These are phyloP conservation scores for Neoascochyta sp. DNA, from an alignment of 2,329 filamentous ascomycete species.

Conservation along the genomic window DNA sequence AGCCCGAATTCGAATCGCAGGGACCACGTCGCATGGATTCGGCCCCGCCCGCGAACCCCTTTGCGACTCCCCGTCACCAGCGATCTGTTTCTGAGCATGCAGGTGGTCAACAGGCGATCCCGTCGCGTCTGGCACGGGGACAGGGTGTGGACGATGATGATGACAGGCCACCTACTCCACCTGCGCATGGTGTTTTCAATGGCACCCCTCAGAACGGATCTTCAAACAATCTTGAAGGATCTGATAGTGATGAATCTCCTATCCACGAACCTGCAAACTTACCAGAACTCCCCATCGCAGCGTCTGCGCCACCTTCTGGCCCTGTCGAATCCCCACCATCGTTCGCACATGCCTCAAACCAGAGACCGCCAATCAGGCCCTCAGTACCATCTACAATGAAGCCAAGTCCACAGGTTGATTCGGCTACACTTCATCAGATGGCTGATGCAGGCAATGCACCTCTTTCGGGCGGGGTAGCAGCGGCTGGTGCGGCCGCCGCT, in stretches of 20 bases:
- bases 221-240: constrained; percentile 23
- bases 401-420: constrained; percentile 80
- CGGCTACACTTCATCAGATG: constrained; percentile 75
- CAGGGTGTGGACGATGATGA: constrained; percentile 30
- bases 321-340: constrained; percentile 75
- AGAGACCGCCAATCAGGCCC: constrained; percentile 65
- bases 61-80: constrained; percentile 41
- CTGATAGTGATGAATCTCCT: constrained; percentile 29
- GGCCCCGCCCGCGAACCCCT: constrained; percentile 35
- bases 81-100: constrained; percentile 49
- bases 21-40: constrained; percentile 43
- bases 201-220: constrained; percentile 15
- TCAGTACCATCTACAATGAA: constrained; percentile 69
- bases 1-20: constrained; percentile 23
- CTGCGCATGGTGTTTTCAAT: constrained; percentile 34
- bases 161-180: constrained; percentile 40
- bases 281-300: constrained; percentile 35
- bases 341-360: constrained; percentile 71
- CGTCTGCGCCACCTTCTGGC: constrained; percentile 55
- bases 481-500: constrained; percentile 40
- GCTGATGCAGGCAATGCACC: constrained; percentile 62
- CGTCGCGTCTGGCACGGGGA: constrained; percentile 41
- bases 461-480: constrained; percentile 34
- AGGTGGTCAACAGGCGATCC: constrained; percentile 40
- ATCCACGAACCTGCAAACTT: constrained; percentile 26